These are phyloP conservation scores for Aspergillus arachidicola DNA, from an alignment of 2,329 filamentous ascomycete genomes.

Conservation along the genomic window DNA sequence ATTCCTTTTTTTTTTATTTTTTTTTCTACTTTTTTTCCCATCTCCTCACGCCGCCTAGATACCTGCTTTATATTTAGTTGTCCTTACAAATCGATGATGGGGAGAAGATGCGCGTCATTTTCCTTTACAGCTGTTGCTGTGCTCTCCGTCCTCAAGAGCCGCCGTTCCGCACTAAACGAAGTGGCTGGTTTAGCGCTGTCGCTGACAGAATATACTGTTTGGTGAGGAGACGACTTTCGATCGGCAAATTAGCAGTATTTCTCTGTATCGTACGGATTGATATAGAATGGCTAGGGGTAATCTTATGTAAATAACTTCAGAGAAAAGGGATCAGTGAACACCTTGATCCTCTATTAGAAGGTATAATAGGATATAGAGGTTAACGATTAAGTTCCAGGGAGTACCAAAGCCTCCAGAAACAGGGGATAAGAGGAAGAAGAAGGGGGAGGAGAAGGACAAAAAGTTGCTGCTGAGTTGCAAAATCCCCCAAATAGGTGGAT, in stretches of 20 bases:
- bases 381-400: not conserved
- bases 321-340: not conserved
- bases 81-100: not conserved
- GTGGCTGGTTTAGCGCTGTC: not conserved
- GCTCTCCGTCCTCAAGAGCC: not conserved
- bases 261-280: not conserved
- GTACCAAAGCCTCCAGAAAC: not conserved
- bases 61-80: not conserved
- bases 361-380: not conserved
- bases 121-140: not conserved
- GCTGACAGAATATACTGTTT: not conserved
- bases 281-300: not conserved
- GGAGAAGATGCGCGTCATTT: not conserved
- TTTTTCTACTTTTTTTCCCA: too few species aligned
- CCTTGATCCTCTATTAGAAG: not conserved
- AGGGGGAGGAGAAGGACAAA: not conserved
- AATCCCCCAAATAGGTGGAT: not conserved
- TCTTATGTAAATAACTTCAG: not conserved
- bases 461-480: not conserved
- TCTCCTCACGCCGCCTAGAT: not conserved
- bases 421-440: not conserved
- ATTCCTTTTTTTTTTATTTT: not conserved
- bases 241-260: not conserved
- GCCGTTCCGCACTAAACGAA: not conserved
- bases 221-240: not conserved